These are phyloP conservation scores for Cladorrhinum sp. DNA, from an alignment of 2,329 filamentous ascomycete species.

Conservation along the genomic window DNA sequence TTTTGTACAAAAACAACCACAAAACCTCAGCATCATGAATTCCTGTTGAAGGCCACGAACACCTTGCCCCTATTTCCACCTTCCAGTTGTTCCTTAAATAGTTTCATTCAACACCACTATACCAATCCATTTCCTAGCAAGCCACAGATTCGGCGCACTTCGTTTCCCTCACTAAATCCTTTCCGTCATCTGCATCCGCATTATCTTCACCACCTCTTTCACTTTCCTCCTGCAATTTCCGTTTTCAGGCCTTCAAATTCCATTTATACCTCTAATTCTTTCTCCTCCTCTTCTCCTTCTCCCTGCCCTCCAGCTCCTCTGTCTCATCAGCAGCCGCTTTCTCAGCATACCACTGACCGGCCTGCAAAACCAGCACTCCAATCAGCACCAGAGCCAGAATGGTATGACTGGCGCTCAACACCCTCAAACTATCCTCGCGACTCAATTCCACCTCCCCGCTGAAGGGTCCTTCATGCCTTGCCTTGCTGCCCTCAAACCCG, in stretches of 20 bases:
- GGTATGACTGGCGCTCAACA: slow-evolving; percentile 91
- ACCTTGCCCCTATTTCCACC: too few species aligned
- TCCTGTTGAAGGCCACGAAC: too few species aligned
- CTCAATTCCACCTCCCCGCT: slow-evolving; percentile 68
- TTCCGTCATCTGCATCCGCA: background rate
- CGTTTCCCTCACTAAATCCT: background rate
- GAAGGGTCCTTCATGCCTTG: slow-evolving; percentile 37
- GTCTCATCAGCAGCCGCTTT: slow-evolving; percentile 43
- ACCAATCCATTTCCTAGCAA: too few species aligned
- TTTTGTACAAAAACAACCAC: too few species aligned
- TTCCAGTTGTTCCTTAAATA: too few species aligned
- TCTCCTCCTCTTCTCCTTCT: slow-evolving; percentile 23
- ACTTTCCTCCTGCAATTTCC: slow-evolving; percentile 10
- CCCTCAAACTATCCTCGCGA: slow-evolving; percentile 84
- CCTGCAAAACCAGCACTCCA: slow-evolving; percentile 88
- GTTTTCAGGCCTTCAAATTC: slow-evolving; percentile 23
- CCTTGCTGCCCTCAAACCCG: slow-evolving; percentile 5
- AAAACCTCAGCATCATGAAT: too few species aligned
- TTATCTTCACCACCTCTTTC: background rate
- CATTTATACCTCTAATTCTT: slow-evolving; percentile 16
- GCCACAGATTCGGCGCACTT: too few species aligned
- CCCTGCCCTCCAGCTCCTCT: slow-evolving; percentile 17
- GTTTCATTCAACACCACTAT: too few species aligned
- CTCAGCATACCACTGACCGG: slow-evolving; percentile 98
- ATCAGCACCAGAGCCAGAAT: slow-evolving; percentile 91